Base-by-base conservation (phyloP, 345 rosid genomes). In the Eutrema japonicum region DNA sequence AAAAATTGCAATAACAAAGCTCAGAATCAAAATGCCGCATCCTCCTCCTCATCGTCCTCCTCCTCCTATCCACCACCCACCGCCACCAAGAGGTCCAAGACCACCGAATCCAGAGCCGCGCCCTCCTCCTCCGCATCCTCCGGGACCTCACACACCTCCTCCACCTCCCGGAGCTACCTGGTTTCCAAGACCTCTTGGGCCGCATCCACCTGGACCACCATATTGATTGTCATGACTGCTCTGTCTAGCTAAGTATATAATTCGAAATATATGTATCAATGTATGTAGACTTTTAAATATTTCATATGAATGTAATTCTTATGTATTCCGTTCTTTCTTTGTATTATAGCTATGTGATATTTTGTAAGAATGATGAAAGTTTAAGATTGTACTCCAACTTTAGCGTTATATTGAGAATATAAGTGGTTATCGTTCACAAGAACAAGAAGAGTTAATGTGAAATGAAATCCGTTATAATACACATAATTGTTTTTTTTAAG, bases 141-240 rank as follows among this genome's bases (percentile, higher is more conserved):
- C 61, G 1, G 55, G 47, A 59, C 62, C 67, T 29, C 33, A 59
- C 9, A 73, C 73, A 59, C 73, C 53, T 18, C 78, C 53, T 67
- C 73, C 54, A 75, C 73, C 56, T 75, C 78, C 59, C 0, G 56
- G 52, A 38, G 60, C 60, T 57, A 32, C 40, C 49, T 74, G 46
- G 66, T 49, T 74, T 58, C 35, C 64, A 52, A 27, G 70, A 43
- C 51, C 64, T 11, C 4, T 8, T 38, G 60, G 72, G 8, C 42
- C 49, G 4, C 61, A 40, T 10, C 72, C 52, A n/a, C 71, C 49
- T 64, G 30, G 64, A 68, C 69, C 74, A 68, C 74, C 70, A 37
- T 61, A 52, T 27, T 51, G 36, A 50, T 33, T 10, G 1, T 37
- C 61, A 67, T 51, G 43, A 37, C 5, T 26, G 13, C 16, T 33